A percentile compares a stretch with the other conserved stretches of the same genome.
Evolutionary conservation across 805 yeast genomes (phyloP).

Genomic region (Ogataea philodendri): DNA sequence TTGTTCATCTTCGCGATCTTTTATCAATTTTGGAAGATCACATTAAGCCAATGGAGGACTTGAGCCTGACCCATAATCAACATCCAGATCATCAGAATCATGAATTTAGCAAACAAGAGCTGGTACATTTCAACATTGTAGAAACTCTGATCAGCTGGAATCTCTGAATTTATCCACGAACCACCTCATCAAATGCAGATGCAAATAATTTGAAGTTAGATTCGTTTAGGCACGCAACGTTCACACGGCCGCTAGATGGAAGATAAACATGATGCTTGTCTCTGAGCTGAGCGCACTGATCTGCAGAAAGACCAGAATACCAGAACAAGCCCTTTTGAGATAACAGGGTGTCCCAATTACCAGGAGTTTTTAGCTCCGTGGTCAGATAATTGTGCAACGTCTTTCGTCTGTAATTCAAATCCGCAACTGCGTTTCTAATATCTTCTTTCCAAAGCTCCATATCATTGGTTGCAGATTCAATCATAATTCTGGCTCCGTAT

Average conservation of each 20-base stretch:
- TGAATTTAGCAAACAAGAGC: too few relatives aligned
- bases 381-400: slow-evolving; percentile 32
- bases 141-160: too few relatives aligned
- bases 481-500: slow-evolving; percentile 43
- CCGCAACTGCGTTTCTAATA: slow-evolving; percentile 31
- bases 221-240: slow-evolving; percentile 43
- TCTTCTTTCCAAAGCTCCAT: slow-evolving; percentile 38
- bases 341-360: slow-evolving; percentile 40
- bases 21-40: background rate
- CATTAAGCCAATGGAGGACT: background rate
- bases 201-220: slow-evolving; percentile 40
- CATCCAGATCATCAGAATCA: background rate
- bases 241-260: slow-evolving; percentile 41
- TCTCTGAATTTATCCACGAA: too few relatives aligned
- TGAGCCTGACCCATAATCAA: background rate
- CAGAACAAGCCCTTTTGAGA: slow-evolving; percentile 44
- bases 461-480: slow-evolving; percentile 27
- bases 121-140: too few relatives aligned
- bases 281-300: slow-evolving; percentile 35
- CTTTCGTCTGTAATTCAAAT: slow-evolving; percentile 36
- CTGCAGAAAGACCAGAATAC: slow-evolving; percentile 40
- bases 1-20: slow-evolving; percentile 4
- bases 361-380: slow-evolving; percentile 39
- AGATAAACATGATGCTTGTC: slow-evolving; percentile 40
- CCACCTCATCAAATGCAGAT: too few relatives aligned